phyloP scores from a whole-genome alignment of 23 red algal species.

The Pyropia haitanensis region DNA sequence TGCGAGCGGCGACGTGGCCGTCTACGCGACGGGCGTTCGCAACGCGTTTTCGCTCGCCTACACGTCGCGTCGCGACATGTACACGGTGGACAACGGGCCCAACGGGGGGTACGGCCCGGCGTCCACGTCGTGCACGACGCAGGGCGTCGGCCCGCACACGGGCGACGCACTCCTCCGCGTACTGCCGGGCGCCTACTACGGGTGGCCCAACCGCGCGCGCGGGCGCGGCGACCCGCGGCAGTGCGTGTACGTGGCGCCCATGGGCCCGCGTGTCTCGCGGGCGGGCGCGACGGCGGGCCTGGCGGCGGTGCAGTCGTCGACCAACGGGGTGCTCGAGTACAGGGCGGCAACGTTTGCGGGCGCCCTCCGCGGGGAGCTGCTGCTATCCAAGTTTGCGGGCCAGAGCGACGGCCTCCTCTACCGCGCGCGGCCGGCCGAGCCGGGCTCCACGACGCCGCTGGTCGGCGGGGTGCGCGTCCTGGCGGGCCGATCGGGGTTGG shows the following conservation, averaged over 20 bases:
- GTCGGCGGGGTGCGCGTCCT: too few relatives aligned
- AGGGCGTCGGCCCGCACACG: neutral
- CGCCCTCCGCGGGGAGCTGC: slow-evolving; percentile 29
- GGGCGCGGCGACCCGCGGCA: slow-evolving; percentile 35
- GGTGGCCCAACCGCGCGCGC: slow-evolving; percentile 34
- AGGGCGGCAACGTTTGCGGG: slow-evolving; percentile 24
- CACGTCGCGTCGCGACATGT: slow-evolving; percentile 13
- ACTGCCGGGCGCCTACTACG: slow-evolving; percentile 35
- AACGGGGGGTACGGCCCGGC: slow-evolving; percentile 47
- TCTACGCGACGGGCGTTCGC: slow-evolving; percentile 40
- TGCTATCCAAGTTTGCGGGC: slow-evolving; percentile 24
- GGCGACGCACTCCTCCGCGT: slow-evolving; percentile 47
- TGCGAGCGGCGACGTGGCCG: slow-evolving; percentile 31
- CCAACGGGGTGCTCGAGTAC: slow-evolving; percentile 48
- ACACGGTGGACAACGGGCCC: slow-evolving; percentile 30
- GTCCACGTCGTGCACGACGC: slow-evolving; percentile 26
- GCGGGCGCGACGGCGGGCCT: slow-evolving; percentile 21
- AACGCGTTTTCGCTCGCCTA: slow-evolving; percentile 45
- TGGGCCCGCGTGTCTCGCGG: slow-evolving; percentile 2
- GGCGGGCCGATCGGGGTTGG: too few relatives aligned
- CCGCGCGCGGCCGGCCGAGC: slow-evolving; percentile 3
- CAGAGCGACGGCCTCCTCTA: slow-evolving; percentile 22
- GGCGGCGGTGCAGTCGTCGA: slow-evolving; percentile 10
- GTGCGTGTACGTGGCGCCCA: slow-evolving; percentile 14
- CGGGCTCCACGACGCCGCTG: neutral